Conservation (phyloP, 257 asterid species). For the Solanum sejunctum region DNA sequence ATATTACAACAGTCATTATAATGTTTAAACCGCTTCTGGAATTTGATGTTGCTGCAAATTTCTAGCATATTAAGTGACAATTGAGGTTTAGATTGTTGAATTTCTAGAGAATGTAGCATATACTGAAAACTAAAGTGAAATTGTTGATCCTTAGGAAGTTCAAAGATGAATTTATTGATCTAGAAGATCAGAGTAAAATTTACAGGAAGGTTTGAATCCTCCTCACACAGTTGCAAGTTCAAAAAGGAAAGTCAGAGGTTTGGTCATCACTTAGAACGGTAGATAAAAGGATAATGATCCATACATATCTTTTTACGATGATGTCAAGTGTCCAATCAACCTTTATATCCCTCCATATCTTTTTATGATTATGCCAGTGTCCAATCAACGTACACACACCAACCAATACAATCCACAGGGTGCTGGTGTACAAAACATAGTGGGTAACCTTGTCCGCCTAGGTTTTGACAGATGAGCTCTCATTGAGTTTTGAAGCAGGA, state of each 20-base stretch:
- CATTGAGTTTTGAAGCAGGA: not conserved
- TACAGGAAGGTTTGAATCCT: not conserved
- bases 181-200: not conserved
- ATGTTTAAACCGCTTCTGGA: not conserved
- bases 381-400: not conserved
- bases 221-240: not conserved
- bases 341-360: not conserved
- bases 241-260: not conserved
- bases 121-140: not conserved
- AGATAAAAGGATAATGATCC: not conserved
- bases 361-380: not conserved
- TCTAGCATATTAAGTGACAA: not conserved
- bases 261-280: not conserved
- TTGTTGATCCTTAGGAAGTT: not conserved
- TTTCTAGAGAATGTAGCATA: not conserved
- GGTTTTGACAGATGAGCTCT: not conserved
- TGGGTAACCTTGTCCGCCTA: not conserved
- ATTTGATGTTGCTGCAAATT: not conserved
- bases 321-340: not conserved
- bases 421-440: not conserved
- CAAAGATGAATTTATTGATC: not conserved
- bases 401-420: not conserved
- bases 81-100: not conserved
- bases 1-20: not conserved
- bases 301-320: not conserved